Percentiles rank a stretch among this genome's conserved stretches.
Conservation (phyloP, 192 early-diverging fungal genomes). For the Coemansia sp. region DNA sequence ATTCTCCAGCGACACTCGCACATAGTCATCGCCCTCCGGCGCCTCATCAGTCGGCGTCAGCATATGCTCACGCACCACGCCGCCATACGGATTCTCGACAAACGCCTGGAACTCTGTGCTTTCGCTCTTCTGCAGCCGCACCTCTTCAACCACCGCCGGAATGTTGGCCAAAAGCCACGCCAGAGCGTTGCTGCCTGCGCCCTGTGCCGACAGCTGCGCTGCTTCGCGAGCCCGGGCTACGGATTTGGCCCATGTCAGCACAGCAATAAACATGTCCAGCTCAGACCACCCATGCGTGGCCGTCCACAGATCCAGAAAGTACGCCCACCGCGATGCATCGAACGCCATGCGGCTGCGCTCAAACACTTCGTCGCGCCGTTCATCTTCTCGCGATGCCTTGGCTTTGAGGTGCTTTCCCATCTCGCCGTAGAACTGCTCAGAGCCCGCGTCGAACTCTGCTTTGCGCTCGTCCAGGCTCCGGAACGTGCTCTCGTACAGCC, state of each 20-base stretch:
- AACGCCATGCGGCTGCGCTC: conserved; percentile 19
- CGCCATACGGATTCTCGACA: conserved; percentile 36
- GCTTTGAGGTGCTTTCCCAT: conserved; percentile 37
- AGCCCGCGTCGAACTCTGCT: conserved; percentile 30
- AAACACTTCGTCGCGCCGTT: conserved; percentile 35
- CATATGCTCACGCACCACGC: conserved; percentile 37
- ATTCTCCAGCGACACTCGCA: conserved; percentile 42
- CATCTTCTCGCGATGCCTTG: conserved; percentile 29
- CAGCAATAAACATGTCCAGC: conserved; percentile 44
- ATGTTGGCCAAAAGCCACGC: conserved; percentile 28
- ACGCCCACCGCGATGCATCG: conserved; percentile 43
- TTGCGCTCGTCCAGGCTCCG: conserved; percentile 40
- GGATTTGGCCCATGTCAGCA: conserved; percentile 47
- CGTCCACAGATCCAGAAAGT: conserved; percentile 48
- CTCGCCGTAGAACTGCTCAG: conserved; percentile 39
- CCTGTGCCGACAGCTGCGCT: not conserved
- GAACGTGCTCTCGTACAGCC: conserved; percentile 41
- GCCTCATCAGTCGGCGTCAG: conserved; percentile 26
- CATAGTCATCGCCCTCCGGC: conserved; percentile 32
- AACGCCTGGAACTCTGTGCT: conserved; percentile 49
- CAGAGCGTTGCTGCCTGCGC: conserved; percentile 5
- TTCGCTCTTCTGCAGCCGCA: conserved; percentile 35
- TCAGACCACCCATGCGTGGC: conserved; percentile 42
- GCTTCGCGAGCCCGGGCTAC: conserved; percentile 28
- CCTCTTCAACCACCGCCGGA: conserved; percentile 27